phyloP scores from a whole-genome alignment of 208 protist genomes.

The Novymonas esmeraldas region DNA sequence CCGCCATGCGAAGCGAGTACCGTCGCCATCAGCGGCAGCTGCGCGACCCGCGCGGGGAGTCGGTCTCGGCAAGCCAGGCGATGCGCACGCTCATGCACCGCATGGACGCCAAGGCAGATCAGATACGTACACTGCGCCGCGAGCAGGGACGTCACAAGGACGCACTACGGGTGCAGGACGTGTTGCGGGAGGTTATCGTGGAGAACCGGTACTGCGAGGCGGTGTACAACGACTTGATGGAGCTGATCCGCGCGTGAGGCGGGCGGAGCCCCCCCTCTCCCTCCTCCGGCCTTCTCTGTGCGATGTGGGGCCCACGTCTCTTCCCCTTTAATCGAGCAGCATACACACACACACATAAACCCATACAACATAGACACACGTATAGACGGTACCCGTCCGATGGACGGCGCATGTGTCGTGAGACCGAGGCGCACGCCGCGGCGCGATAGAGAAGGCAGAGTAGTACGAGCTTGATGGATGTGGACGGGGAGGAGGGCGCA shows the following conservation, averaged over 20 bases:
- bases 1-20: slow-evolving; percentile 53
- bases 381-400: too few relatives aligned
- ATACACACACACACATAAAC: too few relatives aligned
- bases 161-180: slow-evolving; percentile 55
- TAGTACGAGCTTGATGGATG: too few relatives aligned
- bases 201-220: slow-evolving; percentile 80
- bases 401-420: too few relatives aligned
- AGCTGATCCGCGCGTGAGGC: slow-evolving; percentile 31
- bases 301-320: too few relatives aligned
- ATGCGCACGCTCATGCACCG: slow-evolving; percentile 65
- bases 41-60: slow-evolving; percentile 48
- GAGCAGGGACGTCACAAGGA: slow-evolving; percentile 50
- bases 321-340: too few relatives aligned
- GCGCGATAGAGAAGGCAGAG: too few relatives aligned
- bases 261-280: too few relatives aligned
- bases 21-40: slow-evolving; percentile 43
- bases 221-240: slow-evolving; percentile 68
- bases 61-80: slow-evolving; percentile 59
- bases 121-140: slow-evolving; percentile 60
- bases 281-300: not conserved
- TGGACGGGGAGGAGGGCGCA: too few relatives aligned
- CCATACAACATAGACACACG: too few relatives aligned
- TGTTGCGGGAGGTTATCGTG: slow-evolving; percentile 62
- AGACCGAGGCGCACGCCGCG: too few relatives aligned
- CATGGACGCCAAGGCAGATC: slow-evolving; percentile 67